Percentiles rank a stretch among this genome's conserved stretches.
Conservation (phyloP, 1,139 yeast species). For the Suhomyces panamericanus region DNA sequence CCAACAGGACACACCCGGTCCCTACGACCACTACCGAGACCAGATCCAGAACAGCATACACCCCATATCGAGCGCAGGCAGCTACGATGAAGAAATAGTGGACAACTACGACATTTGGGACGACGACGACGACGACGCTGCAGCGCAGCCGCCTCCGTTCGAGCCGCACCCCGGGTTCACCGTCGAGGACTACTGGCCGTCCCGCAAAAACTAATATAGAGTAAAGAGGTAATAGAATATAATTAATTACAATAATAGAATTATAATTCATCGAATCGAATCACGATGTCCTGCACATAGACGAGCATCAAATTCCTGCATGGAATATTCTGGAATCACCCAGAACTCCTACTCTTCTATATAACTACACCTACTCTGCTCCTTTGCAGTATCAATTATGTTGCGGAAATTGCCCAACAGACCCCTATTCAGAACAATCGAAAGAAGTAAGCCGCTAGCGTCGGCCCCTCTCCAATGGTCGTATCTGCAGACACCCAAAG, state of each 20-base stretch:
- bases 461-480: background rate
- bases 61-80: conserved; percentile 11
- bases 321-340: conserved; percentile 10
- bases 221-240: too few relatives aligned
- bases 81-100: conserved; percentile 30
- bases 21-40: background rate
- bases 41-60: too few relatives aligned
- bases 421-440: background rate
- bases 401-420: background rate
- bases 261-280: too few relatives aligned
- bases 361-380: background rate
- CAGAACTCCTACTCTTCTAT: conserved; percentile 4
- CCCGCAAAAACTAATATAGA: conserved; percentile 13
- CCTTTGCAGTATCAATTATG: background rate
- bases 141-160: conserved; percentile 32
- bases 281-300: background rate
- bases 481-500: background rate
- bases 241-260: background rate
- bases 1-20: background rate
- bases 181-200: conserved; percentile 38
- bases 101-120: conserved; percentile 32
- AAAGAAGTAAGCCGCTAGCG: background rate
- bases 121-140: conserved; percentile 17
- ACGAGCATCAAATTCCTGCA: conserved; percentile 8
- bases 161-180: conserved; percentile 37